Base-by-base conservation (phyloP, 1,284 basidiomycete genomes). In the Rugosomyces carneus region DNA sequence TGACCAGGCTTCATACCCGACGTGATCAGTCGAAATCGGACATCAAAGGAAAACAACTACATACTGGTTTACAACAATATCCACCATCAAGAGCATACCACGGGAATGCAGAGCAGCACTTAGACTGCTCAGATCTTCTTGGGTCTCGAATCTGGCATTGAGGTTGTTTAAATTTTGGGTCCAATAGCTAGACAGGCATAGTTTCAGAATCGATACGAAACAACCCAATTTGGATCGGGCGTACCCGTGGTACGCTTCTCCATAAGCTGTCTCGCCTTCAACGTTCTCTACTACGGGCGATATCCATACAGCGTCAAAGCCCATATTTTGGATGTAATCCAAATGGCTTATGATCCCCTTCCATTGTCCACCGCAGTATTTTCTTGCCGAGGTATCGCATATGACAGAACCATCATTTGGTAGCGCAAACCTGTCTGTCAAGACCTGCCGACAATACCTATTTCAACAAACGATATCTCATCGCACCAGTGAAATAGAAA, bases 11-110 rank as follows among this genome's bases (percentile, higher is more conserved):
- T 8, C 3, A 31, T 31, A 31, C 11, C 29, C 29, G 4, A 8
- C 29, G 13, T 31, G 29, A 31, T 13, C 3, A 31, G 75, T 71
- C 31, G 62, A 53, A 0, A 84, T 78, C 4, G 85, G 68, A 19
- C 68, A 57, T 6, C 58, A 57, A 52, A 89, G 76, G 84, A 82
- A 11, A 44, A 21, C n/a, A 15, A 9, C 27, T 18, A 54, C 78
- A 52, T 82, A 75, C 62, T 86, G 81, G 65, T 89, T 89, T 44
- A 86, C 75, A 45, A 86, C 84, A 41, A 89, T 67, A 59, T 89
- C 85, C 48, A 89, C 71, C 86, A 89, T 89, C 57, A 90, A 69
- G 57, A 78, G 84, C 83, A 89, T 89, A 21, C 71, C 74, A 21
- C 83, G 73, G 13, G 63, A 58, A 59, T 89, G 87, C n/a, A 89